Base-by-base conservation (phyloP, 106 monocot species). In the Amphibolis antarctica region DNA sequence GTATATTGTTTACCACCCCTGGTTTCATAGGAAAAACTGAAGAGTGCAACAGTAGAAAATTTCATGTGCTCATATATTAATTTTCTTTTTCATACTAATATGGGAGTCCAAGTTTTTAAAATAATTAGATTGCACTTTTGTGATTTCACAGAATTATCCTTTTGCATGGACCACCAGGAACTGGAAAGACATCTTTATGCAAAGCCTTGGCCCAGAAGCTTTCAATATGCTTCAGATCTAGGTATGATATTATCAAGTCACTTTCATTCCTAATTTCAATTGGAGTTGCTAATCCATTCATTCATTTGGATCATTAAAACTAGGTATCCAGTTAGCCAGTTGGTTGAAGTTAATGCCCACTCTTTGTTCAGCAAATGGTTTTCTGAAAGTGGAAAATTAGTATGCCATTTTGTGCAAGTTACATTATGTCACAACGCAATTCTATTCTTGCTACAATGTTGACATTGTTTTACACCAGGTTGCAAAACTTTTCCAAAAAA, bases 301-400 rank as follows among this genome's bases (percentile, higher is more conserved):
- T 66, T 51, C 36, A 36, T 1, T 67, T 66, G 17, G 9, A 12
- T 45, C 14, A 46, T 45, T 3, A 44, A 51, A 52, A 70, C 12
- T 71, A 99, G 98, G 81, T 99, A 91, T 59, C 78, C 98, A 17
- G 22, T 49, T 60, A 81, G 98, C 64, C 90, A 91, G 75, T 67
- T 99, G 60, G 84, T 99, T 54, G 98, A 98, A 85, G 91, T 99
- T 20, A 91, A 99, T 83, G 98, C 98, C 22, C 98, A 99, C 67
- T 99, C 98, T 22, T 76, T 99, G 62, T 99, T 99, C 71, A 99
- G 91, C 87, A 99, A 99, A 77, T 91, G 98, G 91, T 99, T 91
- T 71, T 91, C 98, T 69, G 98, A 99, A 77, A 99, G 98, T 74
- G 98, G 98, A 22, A 99, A 99, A 75, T 49, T 99, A 85, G 98